A percentile compares a stretch with the other conserved stretches of the same genome.
These are phyloP conservation scores for Neurospora pannonica DNA, from an alignment of 495 filamentous ascomycete species.

Conservation along the genomic window DNA sequence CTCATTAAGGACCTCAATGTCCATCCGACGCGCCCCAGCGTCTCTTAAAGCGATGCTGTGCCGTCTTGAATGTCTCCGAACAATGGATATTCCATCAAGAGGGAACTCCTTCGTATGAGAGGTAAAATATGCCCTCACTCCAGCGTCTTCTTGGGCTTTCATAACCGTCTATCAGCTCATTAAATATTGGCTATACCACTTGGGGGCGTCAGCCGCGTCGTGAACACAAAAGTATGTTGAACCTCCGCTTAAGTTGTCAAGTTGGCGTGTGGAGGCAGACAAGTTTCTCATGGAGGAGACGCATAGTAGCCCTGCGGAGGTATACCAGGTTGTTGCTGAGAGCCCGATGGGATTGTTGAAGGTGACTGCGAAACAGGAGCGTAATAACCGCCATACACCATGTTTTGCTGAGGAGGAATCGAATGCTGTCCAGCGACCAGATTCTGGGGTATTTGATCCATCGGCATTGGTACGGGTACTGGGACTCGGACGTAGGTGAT, in stretches of 20 bases:
- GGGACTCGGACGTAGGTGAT: slow-evolving; percentile 7
- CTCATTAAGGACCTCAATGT: too few species aligned
- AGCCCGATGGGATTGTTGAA: not conserved
- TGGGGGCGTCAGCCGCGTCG: not conserved
- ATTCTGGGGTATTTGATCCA: not conserved
- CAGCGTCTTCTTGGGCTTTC: not conserved
- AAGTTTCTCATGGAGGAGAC: not conserved
- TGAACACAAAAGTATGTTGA: not conserved
- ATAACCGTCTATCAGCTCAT: not conserved
- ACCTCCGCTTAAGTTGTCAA: not conserved
- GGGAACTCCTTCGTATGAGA: not conserved
- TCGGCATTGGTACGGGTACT: not conserved
- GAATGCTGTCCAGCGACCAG: not conserved
- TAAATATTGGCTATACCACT: not conserved
- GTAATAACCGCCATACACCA: slow-evolving; percentile 9
- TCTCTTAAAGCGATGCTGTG: not conserved
- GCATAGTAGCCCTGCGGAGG: slow-evolving; percentile 9
- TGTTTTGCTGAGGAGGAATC: not conserved
- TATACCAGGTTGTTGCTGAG: not conserved
- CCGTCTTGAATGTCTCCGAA: not conserved
- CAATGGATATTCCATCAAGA: not conserved
- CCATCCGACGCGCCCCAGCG: not conserved
- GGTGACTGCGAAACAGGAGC: not conserved
- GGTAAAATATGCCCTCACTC: not conserved
- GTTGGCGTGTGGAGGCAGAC: not conserved